Evolutionary conservation across 2,329 filamentous ascomycete species (phyloP), one percentile per base, ranked within the genome.

Genomic region (Talaromyces pinophilus): DNA sequence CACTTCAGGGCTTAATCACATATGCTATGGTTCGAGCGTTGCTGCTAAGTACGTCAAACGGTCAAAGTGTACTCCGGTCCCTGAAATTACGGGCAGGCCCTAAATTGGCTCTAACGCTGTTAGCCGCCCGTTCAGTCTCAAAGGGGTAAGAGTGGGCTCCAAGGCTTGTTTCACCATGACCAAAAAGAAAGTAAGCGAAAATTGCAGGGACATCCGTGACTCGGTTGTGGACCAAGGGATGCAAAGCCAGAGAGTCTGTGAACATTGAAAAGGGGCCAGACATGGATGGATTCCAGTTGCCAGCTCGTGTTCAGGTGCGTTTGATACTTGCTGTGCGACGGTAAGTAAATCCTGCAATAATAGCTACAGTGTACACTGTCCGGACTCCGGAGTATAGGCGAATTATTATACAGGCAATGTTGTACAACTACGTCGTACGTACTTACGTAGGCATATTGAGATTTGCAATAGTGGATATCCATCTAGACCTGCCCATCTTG

Each of bases 171-270:
- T 63, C 62, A 63, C 62, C 62, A 57, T 33, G 22, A 44, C 62
- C 19, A 46, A 63, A 63, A 55, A 17, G 35, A 55, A 40, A 50
- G 19, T 25, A 44, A 38, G 19, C 35, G 35, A 64, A 35, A 42
- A 59, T 61, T 61, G 33, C 57, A 60, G 57, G 57, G 57, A 60
- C 57, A 60, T 46, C 40, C 67, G 22, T 33, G 57, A 59, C 52
- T 59, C 60, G n/a, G 46, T 54, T 60, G 25, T 30, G 62, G 57
- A 52, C 19, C 35, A 44, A 40, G 22, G 22, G 38, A 28, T 46
- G 19, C 40, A 28, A 33, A 33, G 19, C 11, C 22, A 22, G 28
- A 25, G 50, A 54, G 25, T 33, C 17, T 30, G 50, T 54, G 40
- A 40, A 40, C 15, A 28, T 38, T n/a, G 38, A 46, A 57, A 57